Evolutionary conservation across 768 basidiomycete species (phyloP), one percentile per base, ranked within the genome.

Genomic region (Russula griseocarnosa): DNA sequence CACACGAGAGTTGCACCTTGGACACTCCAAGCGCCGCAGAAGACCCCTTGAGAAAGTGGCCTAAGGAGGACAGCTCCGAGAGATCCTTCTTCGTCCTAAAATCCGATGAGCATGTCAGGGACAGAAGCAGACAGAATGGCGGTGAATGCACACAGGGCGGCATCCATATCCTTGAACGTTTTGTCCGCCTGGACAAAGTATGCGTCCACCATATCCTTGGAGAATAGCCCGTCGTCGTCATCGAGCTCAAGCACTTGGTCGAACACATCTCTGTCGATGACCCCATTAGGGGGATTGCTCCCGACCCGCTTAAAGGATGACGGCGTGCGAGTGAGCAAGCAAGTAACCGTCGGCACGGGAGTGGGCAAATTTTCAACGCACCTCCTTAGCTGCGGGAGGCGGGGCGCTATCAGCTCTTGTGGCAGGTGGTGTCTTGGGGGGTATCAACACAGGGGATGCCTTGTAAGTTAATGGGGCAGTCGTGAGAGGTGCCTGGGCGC

Each of bases 31-130:
- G 82, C 3, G 95, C 92, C 32, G 95, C 95, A 14, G 94, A 96
- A 3, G 95, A 98, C 53, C 96, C 96, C 75, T 98, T 99, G 72
- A 98, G 85, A 77, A 92, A 99, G 76, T 99, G 96, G 0, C 95
- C 97, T 11, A 89, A 80, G 20, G 78, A 76, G 3, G 90, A 88
- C 20, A 99, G 83, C 60, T 82, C 73, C 11, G 70, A 68, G 11
- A 96, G 82, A 68, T 94, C 82, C 66, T 85, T 81, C 38, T n/a
- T 26, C n/a, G n/a, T 20, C 55, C 66, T 68, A 57, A 30, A 51
- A 5, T 51, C 1, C 93, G 94, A 78, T 36, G 84, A 84, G 61
- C 18, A 54, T 20, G 30, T 32, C 24, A 22, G 7, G 53, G 5
- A 7, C 14, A 30, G 52, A 55, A 38, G 28, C 3, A 40, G 49